Percentiles rank a stretch among this genome's conserved stretches.
Evolutionary conservation across 2,329 filamentous ascomycete species (phyloP).

Genomic region (Diaporthe sp.): DNA sequence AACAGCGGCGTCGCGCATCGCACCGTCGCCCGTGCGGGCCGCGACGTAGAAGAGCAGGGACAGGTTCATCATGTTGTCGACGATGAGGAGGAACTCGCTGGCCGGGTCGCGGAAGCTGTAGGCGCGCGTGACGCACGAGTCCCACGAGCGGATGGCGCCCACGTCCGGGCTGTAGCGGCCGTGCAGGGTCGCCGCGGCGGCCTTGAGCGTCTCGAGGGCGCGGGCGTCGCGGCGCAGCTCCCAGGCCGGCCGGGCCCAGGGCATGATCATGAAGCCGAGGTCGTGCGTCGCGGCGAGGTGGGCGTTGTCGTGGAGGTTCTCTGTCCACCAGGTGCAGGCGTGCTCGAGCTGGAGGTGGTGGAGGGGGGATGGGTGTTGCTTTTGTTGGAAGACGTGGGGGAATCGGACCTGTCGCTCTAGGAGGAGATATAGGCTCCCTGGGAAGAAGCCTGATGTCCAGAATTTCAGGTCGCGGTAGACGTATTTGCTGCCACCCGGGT

Average conservation of each 20-base stretch:
- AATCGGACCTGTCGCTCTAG: slow-evolving; percentile 51
- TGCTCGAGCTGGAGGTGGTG: slow-evolving; percentile 46
- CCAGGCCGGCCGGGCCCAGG: slow-evolving; percentile 55
- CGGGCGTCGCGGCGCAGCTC: slow-evolving; percentile 53
- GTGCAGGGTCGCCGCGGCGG: slow-evolving; percentile 45
- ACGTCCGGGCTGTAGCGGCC: slow-evolving; percentile 52
- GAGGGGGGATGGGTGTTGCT: slow-evolving; percentile 42
- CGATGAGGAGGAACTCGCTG: slow-evolving; percentile 56
- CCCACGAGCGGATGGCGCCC: slow-evolving; percentile 58
- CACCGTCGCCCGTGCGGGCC: slow-evolving; percentile 45
- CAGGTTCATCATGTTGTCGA: slow-evolving; percentile 59
- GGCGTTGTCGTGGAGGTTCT: slow-evolving; percentile 53
- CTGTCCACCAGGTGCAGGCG: slow-evolving; percentile 58
- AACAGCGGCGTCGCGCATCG: slow-evolving; percentile 52
- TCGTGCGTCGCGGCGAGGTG: slow-evolving; percentile 55
- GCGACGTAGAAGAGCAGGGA: slow-evolving; percentile 59
- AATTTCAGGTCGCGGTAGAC: slow-evolving; percentile 57
- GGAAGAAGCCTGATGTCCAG: slow-evolving; percentile 65
- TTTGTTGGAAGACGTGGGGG: slow-evolving; percentile 17
- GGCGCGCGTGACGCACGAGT: slow-evolving; percentile 55
- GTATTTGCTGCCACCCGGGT: slow-evolving; percentile 53
- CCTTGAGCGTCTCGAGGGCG: slow-evolving; percentile 52
- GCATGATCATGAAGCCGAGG: slow-evolving; percentile 59
- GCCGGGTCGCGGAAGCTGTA: slow-evolving; percentile 53
- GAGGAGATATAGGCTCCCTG: slow-evolving; percentile 58